Base-by-base conservation (phyloP, 768 basidiomycete species). In the Lentinus brumalis region DNA sequence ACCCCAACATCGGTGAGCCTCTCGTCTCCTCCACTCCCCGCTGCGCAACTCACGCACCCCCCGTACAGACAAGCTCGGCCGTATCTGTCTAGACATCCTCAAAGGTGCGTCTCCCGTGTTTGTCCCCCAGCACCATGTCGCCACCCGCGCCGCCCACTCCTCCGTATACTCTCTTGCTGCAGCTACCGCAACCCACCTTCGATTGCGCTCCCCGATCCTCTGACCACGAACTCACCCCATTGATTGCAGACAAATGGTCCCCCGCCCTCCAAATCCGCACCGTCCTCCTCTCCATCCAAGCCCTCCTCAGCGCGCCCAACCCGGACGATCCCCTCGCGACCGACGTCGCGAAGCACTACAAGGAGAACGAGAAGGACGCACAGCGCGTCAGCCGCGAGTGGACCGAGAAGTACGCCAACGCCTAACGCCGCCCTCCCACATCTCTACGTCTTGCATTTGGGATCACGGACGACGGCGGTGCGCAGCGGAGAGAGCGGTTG, bases 251-350 rank as follows among this genome's bases (percentile, higher is more conserved):
- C 77, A 98, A 98, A 81, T 99, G 97, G 97, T 97, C 95, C 10
- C 97, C 97, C 18, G 97, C 97, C 0, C 82, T 99, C 16, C 97
- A 99, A 75, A 99, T 99, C 77, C 89, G 97, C 67, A 99, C 97
- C 1, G 97, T 99, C 53, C 81, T 99, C 59, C 84, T 99, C 53
- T 98, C 96, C 42, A 84, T 99, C 71, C 97, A 99, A 76, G 97
- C 97, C n/a, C 81, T 99, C 49, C 81, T 99, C 45, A 92, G 90
- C 64, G 89, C 97, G 1, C 97, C 97, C 2, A 99, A 99, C 76
- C 97, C 97, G 1, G 94, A 96, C 69, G 94, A 96, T 70, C 94
- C 94, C 5, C 84, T 96, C 30, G 94, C 94, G 38, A 93, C 94
- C 41, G 94, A 96, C 65, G 92, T 94, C 16, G 97, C 97, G 31